Evolutionary conservation across 371 early-diverging fungal genomes (phyloP).

Genomic region (Rhizomucor pusillus): DNA sequence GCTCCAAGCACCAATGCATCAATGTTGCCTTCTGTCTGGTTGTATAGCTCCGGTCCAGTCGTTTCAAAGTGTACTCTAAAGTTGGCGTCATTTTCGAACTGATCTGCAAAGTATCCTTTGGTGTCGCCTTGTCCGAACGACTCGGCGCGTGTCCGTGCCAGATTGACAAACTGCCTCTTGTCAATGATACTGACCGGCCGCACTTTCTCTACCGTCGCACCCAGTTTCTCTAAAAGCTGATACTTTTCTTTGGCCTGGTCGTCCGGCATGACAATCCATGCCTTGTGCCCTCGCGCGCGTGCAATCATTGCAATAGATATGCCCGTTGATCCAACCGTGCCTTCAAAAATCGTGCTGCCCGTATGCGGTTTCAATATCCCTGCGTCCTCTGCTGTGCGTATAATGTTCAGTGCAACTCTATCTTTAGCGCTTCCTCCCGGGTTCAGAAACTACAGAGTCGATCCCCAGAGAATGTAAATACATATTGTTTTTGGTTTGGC

Average conservation of each 20-base stretch:
- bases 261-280: constrained; percentile 96
- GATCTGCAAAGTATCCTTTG: constrained; percentile 82
- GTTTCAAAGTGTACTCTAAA: constrained; percentile 74
- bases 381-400: constrained; percentile 72
- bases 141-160: constrained; percentile 76
- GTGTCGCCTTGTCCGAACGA: constrained; percentile 49
- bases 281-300: constrained; percentile 82
- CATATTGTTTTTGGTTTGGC: neutral
- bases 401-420: constrained; percentile 85
- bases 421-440: constrained; percentile 96
- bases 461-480: no score
- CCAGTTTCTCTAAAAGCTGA: constrained; percentile 75
- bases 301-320: constrained; percentile 84
- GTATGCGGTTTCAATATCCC: constrained; percentile 63
- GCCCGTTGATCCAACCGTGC: constrained; percentile 90
- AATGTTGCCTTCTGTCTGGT: constrained; percentile 66
- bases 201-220: constrained; percentile 91
- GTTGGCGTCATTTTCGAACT: constrained; percentile 93
- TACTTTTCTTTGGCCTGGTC: constrained; percentile 92
- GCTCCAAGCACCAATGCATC: constrained; percentile 89
- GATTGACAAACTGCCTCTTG: constrained; percentile 86
- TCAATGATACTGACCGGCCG: constrained; percentile 93
- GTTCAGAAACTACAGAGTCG: constrained; percentile 66
- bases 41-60: constrained; percentile 90
- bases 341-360: constrained; percentile 87